Evolutionary conservation across 371 early-diverging fungal genomes (phyloP).

Genomic region (Mortierella sp.): DNA sequence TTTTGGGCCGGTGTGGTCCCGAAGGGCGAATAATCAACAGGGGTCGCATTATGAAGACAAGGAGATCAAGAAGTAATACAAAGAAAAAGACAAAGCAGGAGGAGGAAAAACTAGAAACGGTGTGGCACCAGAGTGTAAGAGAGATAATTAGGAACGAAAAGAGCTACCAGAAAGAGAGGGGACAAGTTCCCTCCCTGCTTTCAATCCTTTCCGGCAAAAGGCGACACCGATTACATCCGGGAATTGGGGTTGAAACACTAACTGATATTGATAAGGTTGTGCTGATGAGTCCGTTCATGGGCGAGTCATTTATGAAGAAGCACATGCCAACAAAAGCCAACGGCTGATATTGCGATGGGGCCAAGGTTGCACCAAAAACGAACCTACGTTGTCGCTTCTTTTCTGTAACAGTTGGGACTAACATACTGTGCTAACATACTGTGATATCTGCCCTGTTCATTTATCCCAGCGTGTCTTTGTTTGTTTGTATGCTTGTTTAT

Average conservation of each 20-base stretch:
- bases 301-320: not conserved
- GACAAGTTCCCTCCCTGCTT: not conserved
- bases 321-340: not conserved
- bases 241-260: not conserved
- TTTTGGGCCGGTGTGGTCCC: not conserved
- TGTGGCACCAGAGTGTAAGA: not conserved
- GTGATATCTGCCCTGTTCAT: too few relatives aligned
- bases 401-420: not conserved
- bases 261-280: not conserved
- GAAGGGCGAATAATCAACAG: not conserved
- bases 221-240: not conserved
- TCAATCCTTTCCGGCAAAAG: too few relatives aligned
- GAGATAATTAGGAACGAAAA: not conserved
- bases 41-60: not conserved
- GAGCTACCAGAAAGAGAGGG: not conserved
- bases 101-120: slow-evolving; percentile 5
- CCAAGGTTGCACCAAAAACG: not conserved
- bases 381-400: not conserved
- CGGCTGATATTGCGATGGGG: not conserved
- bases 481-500: not conserved
- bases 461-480: not conserved
- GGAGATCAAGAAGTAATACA: too few relatives aligned
- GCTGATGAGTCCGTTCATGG: not conserved
- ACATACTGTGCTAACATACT: not conserved
- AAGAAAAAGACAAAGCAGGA: not conserved